phyloP scores from a whole-genome alignment of 495 filamentous ascomycete genomes.

The Podospora pseudopauciseta region DNA sequence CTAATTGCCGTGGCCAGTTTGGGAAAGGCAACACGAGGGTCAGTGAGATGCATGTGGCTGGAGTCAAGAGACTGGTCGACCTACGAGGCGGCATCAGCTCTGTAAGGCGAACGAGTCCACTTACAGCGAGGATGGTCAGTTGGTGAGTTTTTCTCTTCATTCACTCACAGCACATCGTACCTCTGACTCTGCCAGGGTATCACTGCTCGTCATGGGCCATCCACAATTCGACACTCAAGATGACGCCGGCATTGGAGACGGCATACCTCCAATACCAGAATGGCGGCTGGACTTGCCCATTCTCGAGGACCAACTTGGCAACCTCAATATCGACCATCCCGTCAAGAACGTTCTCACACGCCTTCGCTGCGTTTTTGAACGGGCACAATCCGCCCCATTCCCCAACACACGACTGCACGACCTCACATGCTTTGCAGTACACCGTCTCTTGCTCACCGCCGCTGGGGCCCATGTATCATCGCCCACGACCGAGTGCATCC shows the following conservation, averaged over 20 bases:
- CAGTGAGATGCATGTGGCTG: conserved; percentile 49
- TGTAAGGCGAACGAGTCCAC: conserved; percentile 45
- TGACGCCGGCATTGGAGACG: conserved; percentile 45
- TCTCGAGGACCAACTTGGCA: conserved; percentile 12
- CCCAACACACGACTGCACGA: conserved; percentile 45
- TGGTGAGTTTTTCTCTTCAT: conserved; percentile 37
- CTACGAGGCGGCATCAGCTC: conserved; percentile 48
- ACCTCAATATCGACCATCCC: conserved; percentile 29
- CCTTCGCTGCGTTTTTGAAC: conserved; percentile 40
- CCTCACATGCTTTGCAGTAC: conserved; percentile 48
- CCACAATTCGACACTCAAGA: conserved; percentile 51
- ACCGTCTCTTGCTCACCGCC: conserved; percentile 38
- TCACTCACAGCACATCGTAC: background rate
- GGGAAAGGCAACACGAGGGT: conserved; percentile 47
- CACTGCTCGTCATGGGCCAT: conserved; percentile 46
- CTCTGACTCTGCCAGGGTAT: conserved; percentile 37
- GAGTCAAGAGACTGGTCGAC: conserved; percentile 44
- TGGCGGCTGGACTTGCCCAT: conserved; percentile 36
- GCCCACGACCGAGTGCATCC: conserved; percentile 41
- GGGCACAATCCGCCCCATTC: conserved; percentile 24
- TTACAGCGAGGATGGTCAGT: conserved; percentile 51
- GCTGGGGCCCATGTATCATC: conserved; percentile 12
- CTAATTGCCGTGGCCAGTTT: conserved; percentile 29
- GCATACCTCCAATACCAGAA: conserved; percentile 42
- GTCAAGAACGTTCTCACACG: conserved; percentile 41